These are phyloP conservation scores for Carex myosuroides DNA, from an alignment of 176 grass and related monocot genomes.

Conservation along the genomic window DNA sequence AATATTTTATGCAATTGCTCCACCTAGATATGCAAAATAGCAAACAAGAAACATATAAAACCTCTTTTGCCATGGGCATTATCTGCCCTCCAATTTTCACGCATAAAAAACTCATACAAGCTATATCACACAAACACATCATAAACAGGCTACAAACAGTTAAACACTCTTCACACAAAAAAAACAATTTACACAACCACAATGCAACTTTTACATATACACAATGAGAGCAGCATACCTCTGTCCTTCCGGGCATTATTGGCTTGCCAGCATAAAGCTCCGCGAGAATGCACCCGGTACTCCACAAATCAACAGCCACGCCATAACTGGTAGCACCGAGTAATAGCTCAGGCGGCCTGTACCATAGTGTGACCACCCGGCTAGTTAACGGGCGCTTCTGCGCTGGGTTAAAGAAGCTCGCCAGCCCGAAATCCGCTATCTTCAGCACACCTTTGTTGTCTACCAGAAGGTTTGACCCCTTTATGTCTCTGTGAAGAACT, in stretches of 20 bases:
- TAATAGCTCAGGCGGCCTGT: conserved; percentile 90
- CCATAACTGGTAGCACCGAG: conserved; percentile 96
- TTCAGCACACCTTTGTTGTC: conserved; percentile 87
- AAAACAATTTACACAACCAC: background rate
- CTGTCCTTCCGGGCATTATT: conserved; percentile 98
- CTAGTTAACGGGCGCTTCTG: conserved; percentile 88
- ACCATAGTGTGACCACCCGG: conserved; percentile 98
- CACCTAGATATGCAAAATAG: conserved; percentile 52
- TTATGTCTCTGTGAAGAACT: conserved; percentile 94
- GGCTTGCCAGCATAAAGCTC: conserved; percentile 98
- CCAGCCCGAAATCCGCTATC: conserved; percentile 98
- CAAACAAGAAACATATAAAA: background rate
- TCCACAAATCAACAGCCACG: conserved; percentile 96
- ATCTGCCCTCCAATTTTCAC: background rate
- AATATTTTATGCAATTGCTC: conserved; percentile 99
- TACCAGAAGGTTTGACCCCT: conserved; percentile 98
- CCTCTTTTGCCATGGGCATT: background rate
- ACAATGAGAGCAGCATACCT: conserved; percentile 41
- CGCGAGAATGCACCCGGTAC: conserved; percentile 94
- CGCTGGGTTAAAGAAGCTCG: conserved; percentile 91
- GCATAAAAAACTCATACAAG: background rate
- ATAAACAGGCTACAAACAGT: background rate
- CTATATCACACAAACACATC: background rate
- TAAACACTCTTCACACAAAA: background rate
- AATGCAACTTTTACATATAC: conserved; percentile 8